Percentiles rank a stretch among this genome's conserved stretches.
phyloP scores from a whole-genome alignment of 2,329 filamentous ascomycete species.

The Colletotrichum siamense region DNA sequence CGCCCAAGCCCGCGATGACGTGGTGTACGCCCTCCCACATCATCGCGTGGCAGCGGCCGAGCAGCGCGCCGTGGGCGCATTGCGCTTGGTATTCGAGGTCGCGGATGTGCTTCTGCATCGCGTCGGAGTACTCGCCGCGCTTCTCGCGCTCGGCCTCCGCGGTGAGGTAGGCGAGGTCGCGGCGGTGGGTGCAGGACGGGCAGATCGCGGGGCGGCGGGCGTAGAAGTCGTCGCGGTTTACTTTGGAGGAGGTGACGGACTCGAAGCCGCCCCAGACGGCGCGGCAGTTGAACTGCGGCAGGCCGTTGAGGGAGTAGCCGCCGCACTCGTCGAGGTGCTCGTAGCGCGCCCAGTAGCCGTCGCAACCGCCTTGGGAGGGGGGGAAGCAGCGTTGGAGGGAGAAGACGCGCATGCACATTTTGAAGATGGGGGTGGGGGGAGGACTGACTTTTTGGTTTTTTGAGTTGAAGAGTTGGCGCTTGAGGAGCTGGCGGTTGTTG shows the following conservation, averaged over 20 bases:
- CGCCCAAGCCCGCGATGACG: neutral
- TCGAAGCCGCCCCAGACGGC: conserved; percentile 13
- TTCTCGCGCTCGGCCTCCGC: neutral
- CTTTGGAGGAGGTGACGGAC: neutral
- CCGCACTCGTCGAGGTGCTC: neutral
- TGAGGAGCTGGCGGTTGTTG: neutral
- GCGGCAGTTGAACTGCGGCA: neutral
- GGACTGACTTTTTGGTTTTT: neutral
- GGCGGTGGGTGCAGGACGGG: neutral
- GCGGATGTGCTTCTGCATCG: neutral
- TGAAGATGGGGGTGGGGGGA: neutral
- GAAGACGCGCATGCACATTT: conserved; percentile 14
- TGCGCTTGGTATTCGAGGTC: neutral
- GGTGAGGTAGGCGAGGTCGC: neutral
- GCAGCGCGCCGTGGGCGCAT: neutral
- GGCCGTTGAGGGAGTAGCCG: neutral
- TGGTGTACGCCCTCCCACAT: conserved; percentile 7
- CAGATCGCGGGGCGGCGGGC: neutral
- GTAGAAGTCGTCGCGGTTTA: neutral
- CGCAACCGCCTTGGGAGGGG: neutral
- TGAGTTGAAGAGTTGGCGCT: neutral
- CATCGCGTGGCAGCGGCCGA: neutral
- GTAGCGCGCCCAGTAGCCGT: conserved; percentile 1
- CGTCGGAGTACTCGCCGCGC: neutral
- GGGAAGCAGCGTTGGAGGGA: conserved; percentile 5